Evolutionary conservation across 2,329 filamentous ascomycete genomes (phyloP), one percentile per base, ranked within the genome.

Genomic region (Cladobotryum mycophilum): DNA sequence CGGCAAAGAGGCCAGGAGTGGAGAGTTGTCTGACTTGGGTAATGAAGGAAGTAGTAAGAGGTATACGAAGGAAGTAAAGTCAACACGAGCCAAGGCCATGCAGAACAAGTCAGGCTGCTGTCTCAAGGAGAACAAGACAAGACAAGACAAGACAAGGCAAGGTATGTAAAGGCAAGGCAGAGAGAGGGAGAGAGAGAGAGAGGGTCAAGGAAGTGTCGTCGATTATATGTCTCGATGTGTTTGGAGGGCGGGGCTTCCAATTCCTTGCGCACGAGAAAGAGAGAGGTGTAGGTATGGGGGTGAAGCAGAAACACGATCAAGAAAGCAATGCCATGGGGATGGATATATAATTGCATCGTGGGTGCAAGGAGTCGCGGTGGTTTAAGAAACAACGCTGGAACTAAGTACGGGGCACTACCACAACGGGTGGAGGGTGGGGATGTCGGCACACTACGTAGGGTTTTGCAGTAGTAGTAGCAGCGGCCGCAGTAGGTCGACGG

Each of bases 401-500:
- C 30, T 14, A 48, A 35, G 22, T 44, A 36, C 8, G 22, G 37
- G 45, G 8, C 40, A 36, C 38, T 42, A 42, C 46, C 33, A 30
- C 42, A 45, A 45, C 37, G 25, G 30, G n/a, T 15, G 17, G 25
- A 41, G 14, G 17, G 41, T 42, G 49, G 47, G 47, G 51, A 41
- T 43, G 25, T 30, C 25, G 25, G 25, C 41, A 18, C 18, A 41
- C 30, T 17, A 45, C 34, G 33, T 33, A 9, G 40, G 33, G 37
- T 8, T 30, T 30, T 30, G 25, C 25, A 30, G 25, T 30, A 30
- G 25, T 30, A 30, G 25, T 30, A 30, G 37, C 43, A 14, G 51
- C 33, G 41, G 15, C 20, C n/a, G 13, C 25, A 25, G 22, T 44
- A 41, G 43, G n/a, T 33, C 17, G 33, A 15, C 15, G 36, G 44